Evolutionary conservation across 208 protist genomes (phyloP).

Genomic region (Strigomonas culicis): DNA sequence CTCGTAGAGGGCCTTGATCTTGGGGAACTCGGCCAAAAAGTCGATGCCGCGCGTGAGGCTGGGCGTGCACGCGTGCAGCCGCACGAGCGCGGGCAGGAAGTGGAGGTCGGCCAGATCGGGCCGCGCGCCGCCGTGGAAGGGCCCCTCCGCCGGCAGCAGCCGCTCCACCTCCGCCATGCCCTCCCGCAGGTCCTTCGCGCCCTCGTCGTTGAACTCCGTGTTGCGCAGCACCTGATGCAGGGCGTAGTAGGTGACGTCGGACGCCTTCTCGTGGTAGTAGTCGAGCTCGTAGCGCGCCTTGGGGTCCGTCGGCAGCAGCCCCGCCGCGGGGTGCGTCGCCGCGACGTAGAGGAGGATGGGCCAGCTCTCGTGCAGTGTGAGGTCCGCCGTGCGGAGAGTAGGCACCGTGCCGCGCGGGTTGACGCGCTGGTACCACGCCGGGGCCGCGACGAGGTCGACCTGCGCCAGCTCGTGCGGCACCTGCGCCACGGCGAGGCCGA

Average conservation of each 20-base stretch:
- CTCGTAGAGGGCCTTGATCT: conserved; percentile 27
- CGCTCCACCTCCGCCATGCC: conserved; percentile 37
- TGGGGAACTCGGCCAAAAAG: conserved; percentile 52
- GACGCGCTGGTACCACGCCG: conserved; percentile 58
- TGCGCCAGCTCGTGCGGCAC: conserved; percentile 38
- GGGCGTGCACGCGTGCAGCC: conserved; percentile 33
- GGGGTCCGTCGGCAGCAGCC: conserved; percentile 38
- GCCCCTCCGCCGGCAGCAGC: conserved; percentile 39
- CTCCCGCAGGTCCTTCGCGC: conserved; percentile 36
- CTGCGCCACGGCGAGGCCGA: conserved; percentile 37
- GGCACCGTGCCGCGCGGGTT: conserved; percentile 71
- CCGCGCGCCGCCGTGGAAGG: conserved; percentile 51
- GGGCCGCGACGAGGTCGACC: conserved; percentile 35
- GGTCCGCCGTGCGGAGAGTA: conserved; percentile 44
- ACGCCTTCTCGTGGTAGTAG: conserved; percentile 33
- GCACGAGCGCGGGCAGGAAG: conserved; percentile 56
- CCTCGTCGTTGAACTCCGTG: conserved; percentile 22
- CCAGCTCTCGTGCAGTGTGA: conserved; percentile 61
- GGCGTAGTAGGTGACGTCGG: conserved; percentile 27
- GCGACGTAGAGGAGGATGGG: conserved; percentile 67
- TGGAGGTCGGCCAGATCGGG: conserved; percentile 65
- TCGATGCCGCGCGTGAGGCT: conserved; percentile 40
- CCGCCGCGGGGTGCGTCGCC: conserved; percentile 11
- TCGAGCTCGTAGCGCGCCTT: conserved; percentile 41
- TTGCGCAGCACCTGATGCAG: conserved; percentile 17